These are phyloP conservation scores for Cryptococcus floricola DNA, from an alignment of 1,284 basidiomycete genomes.

Conservation along the genomic window DNA sequence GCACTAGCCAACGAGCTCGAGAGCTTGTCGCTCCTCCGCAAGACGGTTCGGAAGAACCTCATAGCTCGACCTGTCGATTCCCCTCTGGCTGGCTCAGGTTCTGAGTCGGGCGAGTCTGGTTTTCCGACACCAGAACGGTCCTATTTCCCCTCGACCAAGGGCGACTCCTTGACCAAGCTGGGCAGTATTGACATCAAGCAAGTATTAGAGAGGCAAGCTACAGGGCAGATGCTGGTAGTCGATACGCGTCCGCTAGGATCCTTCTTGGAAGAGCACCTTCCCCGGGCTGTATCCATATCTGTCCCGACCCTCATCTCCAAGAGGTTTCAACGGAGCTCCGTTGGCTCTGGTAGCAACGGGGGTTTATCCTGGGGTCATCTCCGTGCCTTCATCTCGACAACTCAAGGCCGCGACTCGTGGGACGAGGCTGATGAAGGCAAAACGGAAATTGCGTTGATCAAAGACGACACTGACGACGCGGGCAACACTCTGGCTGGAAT, in stretches of 20 bases:
- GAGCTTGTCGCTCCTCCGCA: slow-evolving; percentile 31
- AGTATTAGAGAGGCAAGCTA: slow-evolving; percentile 12
- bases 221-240: slow-evolving; percentile 55
- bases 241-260: slow-evolving; percentile 69
- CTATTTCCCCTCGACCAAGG: slow-evolving; percentile 2
- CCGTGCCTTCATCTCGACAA: slow-evolving; percentile 71
- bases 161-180: slow-evolving; percentile 5
- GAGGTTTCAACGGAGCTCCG: slow-evolving; percentile 63
- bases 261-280: slow-evolving; percentile 62
- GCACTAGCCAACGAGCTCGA: slow-evolving; percentile 29
- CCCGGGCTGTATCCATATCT: slow-evolving; percentile 69
- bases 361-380: slow-evolving; percentile 58
- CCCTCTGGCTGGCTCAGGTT: slow-evolving; percentile 19
- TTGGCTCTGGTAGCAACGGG: slow-evolving; percentile 21
- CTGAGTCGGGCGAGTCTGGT: slow-evolving; percentile 14
- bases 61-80: slow-evolving; percentile 30
- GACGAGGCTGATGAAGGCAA: slow-evolving; percentile 44
- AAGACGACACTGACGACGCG: slow-evolving; percentile 29
- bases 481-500: slow-evolving; percentile 19
- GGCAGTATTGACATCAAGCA: slow-evolving; percentile 9
- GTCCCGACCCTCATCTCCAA: slow-evolving; percentile 82
- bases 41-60: slow-evolving; percentile 34
- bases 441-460: slow-evolving; percentile 30
- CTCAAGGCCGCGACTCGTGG: slow-evolving; percentile 64
- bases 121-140: slow-evolving; percentile 13